Percentiles rank a stretch among this genome's conserved stretches.
Evolutionary conservation across 768 basidiomycete species (phyloP).

Genomic region (Chalciporus sphaerocephalus): DNA sequence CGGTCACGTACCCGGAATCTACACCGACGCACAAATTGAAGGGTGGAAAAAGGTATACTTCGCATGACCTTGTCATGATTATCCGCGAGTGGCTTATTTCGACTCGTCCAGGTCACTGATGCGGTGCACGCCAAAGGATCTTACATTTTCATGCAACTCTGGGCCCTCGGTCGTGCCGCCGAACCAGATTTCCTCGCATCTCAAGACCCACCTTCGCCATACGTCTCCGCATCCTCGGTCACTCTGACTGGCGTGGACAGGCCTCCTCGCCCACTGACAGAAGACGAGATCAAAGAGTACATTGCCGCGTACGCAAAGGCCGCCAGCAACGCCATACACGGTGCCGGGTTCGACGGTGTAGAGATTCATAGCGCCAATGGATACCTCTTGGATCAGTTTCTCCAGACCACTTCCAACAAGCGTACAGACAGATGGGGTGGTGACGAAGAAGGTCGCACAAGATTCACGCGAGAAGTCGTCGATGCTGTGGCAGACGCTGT

Average conservation of each 20-base stretch:
- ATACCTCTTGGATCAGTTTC: conserved; percentile 57
- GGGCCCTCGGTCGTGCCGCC: conserved; percentile 53
- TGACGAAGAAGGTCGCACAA: conserved; percentile 52
- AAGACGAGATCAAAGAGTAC: conserved; percentile 32
- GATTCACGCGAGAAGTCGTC: conserved; percentile 54
- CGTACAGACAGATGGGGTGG: conserved; percentile 69
- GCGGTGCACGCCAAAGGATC: conserved; percentile 53
- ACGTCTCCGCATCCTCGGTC: conserved; percentile 33
- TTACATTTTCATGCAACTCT: conserved; percentile 45
- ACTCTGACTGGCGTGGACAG: conserved; percentile 12
- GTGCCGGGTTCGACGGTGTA: conserved; percentile 46
- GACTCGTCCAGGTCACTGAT: conserved; percentile 42
- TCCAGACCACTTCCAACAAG: conserved; percentile 52
- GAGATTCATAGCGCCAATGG: conserved; percentile 43
- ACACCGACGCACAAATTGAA: conserved; percentile 51
- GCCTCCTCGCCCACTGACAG: conserved; percentile 18
- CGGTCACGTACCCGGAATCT: conserved; percentile 57
- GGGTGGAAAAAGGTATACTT: conserved; percentile 45
- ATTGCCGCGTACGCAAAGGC: conserved; percentile 29
- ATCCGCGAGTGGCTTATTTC: background rate
- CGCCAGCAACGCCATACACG: conserved; percentile 31
- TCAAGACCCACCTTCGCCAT: conserved; percentile 29
- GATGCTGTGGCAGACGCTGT: conserved; percentile 48
- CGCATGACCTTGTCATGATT: background rate
- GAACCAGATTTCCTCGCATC: conserved; percentile 30